Conservation (phyloP, 2,329 filamentous ascomycete genomes). For the Furcasterigmium furcatum region DNA sequence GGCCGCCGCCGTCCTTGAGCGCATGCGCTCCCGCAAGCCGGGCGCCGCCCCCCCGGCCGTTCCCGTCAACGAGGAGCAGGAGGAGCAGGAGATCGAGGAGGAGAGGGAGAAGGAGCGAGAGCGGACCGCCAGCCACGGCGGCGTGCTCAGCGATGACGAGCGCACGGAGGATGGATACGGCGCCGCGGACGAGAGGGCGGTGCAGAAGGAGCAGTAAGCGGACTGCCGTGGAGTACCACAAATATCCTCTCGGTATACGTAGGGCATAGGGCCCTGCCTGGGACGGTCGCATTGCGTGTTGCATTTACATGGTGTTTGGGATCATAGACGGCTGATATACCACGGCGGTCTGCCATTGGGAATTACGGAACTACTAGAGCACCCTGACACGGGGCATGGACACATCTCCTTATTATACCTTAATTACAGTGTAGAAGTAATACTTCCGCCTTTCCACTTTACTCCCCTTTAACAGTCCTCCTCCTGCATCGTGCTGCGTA, state of each 20-base stretch:
- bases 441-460: too few species aligned
- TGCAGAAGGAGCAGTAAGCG: background rate
- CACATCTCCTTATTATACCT: too few species aligned
- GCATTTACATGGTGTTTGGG: conserved; percentile 1
- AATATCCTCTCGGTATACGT: background rate
- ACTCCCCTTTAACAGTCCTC: too few species aligned
- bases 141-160: conserved; percentile 11
- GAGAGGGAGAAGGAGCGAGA: conserved; percentile 9
- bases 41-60: background rate
- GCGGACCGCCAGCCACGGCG: background rate
- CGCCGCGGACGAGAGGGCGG: conserved; percentile 1
- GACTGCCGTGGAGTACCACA: background rate
- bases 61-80: background rate
- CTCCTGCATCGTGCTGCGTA: too few species aligned
- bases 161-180: conserved; percentile 7
- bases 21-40: conserved; percentile 27
- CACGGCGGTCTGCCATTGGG: too few species aligned
- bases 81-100: conserved; percentile 9
- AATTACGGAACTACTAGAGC: too few species aligned
- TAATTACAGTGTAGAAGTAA: too few species aligned
- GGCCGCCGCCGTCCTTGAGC: conserved; percentile 56
- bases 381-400: too few species aligned
- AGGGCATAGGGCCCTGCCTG: too few species aligned
- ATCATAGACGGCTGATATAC: conserved; percentile 2
- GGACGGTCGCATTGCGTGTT: too few species aligned